Evolutionary conservation across 164 flowering plant genomes (phyloP), one percentile per base, ranked within the genome.

Genomic region (Litsea cubeba): DNA sequence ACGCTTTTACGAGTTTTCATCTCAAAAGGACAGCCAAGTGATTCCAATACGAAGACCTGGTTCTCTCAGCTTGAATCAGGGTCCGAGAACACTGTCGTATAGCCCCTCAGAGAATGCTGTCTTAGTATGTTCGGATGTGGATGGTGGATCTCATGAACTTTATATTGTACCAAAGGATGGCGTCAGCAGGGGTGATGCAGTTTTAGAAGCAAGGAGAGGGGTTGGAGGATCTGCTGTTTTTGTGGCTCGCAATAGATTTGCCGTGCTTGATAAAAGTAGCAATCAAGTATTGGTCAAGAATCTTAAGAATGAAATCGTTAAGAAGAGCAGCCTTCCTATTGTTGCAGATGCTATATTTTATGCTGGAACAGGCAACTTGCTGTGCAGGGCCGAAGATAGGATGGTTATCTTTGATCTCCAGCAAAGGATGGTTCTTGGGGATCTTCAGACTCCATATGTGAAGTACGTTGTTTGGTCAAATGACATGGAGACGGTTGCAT

Each of bases 61-160:
- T 62, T 86, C 96, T 17, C 77, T 79, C 46, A 81, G 79, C 71
- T 76, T 92, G 77, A 94, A 92, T 76, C 96, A 92, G 75, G 82
- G 93, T n/a, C 93, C 98, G 3, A 82, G 87, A 73, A 87, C 93
- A 35, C 88, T 94, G 71, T 91, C 96, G 5, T 91, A 88, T 66
- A 92, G 95, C 72, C 92, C 98, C n/a, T 87, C 91, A 20, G 98
- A 93, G 79, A 89, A 89, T 87, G 95, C 96, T 54, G 83, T 91
- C 69, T 81, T 94, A 25, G 70, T 94, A 30, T 92, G 96, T 74
- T 92, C 97, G 20, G 98, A 94, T 82, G 82, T 85, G 50, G 98
- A 94, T 76, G 97, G 97, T 2, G 98, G 97, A 35, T 88, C 96
- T 11, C 91, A 94, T 82, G 98, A 94, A 81, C 87, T 94, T 74